Evolutionary conservation across 768 basidiomycete genomes (phyloP).

Genomic region (Pisolithus albus): DNA sequence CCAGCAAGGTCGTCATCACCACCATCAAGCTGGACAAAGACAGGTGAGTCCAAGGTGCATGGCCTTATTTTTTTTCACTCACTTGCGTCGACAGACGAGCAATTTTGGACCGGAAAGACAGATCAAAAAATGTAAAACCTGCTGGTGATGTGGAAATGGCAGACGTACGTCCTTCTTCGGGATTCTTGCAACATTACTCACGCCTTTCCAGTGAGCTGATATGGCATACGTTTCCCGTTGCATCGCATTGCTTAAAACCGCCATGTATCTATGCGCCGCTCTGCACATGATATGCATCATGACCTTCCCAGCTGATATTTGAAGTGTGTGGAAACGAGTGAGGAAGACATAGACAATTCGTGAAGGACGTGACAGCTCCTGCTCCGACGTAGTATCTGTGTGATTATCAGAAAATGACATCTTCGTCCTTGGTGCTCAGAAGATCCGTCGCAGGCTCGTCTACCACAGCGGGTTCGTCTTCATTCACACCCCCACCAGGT

Average conservation of each 20-base stretch:
- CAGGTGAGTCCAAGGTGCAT: slow-evolving; percentile 38
- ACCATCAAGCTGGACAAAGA: slow-evolving; percentile 92
- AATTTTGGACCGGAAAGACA: slow-evolving; percentile 81
- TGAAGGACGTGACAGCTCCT: too few relatives aligned
- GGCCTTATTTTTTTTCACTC: neutral
- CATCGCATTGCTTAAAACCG: slow-evolving; percentile 38
- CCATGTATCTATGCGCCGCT: slow-evolving; percentile 60
- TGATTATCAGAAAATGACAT: slow-evolving; percentile 77
- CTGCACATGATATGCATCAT: slow-evolving; percentile 53
- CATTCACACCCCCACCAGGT: slow-evolving; percentile 19
- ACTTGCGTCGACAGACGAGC: slow-evolving; percentile 48
- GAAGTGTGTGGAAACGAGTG: neutral
- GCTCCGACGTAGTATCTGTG: too few relatives aligned
- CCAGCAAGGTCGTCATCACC: slow-evolving; percentile 93
- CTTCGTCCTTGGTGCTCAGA: slow-evolving; percentile 81
- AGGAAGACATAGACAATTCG: too few relatives aligned
- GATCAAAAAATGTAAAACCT: slow-evolving; percentile 52
- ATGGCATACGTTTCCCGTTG: slow-evolving; percentile 7
- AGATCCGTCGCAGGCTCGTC: slow-evolving; percentile 49
- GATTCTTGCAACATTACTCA: too few relatives aligned
- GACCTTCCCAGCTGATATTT: slow-evolving; percentile 16
- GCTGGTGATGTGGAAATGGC: slow-evolving; percentile 69
- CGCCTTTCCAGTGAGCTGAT: slow-evolving; percentile 18
- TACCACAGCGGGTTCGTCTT: slow-evolving; percentile 16
- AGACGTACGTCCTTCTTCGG: slow-evolving; percentile 50